These are phyloP conservation scores for Colletotrichum scovillei DNA, from an alignment of 2,329 filamentous ascomycete species.

Conservation along the genomic window DNA sequence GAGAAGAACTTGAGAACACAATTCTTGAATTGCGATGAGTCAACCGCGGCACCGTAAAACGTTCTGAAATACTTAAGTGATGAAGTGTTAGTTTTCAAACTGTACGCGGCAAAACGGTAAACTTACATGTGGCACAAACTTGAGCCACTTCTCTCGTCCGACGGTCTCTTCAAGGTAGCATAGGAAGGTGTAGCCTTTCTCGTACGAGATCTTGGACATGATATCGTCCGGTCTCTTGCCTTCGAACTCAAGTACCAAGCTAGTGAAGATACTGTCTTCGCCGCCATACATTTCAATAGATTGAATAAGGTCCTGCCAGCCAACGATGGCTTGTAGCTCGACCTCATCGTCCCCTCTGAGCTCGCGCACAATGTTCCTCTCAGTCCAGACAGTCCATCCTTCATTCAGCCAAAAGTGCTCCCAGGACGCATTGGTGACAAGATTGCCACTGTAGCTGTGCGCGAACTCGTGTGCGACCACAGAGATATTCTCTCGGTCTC, in stretches of 20 bases:
- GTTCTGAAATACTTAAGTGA: slow-evolving; percentile 9
- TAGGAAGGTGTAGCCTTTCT: slow-evolving; percentile 22
- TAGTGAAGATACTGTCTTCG: slow-evolving; percentile 5
- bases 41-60: slow-evolving; percentile 1
- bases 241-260: slow-evolving; percentile 8
- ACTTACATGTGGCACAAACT: slow-evolving; percentile 19
- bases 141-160: slow-evolving; percentile 14
- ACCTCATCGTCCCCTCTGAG: slow-evolving; percentile 15
- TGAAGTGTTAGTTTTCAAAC: not conserved
- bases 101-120: too few relatives aligned
- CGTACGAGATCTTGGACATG: slow-evolving; percentile 26
- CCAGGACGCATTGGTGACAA: slow-evolving; percentile 31
- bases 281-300: slow-evolving; percentile 12
- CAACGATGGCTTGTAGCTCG: slow-evolving; percentile 17
- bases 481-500: slow-evolving; percentile 1
- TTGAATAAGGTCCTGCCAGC: slow-evolving; percentile 22
- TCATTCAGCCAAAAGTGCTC: slow-evolving; percentile 33
- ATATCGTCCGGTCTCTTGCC: slow-evolving; percentile 17
- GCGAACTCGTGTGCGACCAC: slow-evolving; percentile 19
- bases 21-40: slow-evolving; percentile 8
- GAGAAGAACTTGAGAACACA: slow-evolving; percentile 14
- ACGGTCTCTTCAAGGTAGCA: slow-evolving; percentile 7
- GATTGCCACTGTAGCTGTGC: slow-evolving; percentile 33
- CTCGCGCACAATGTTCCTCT: slow-evolving; percentile 14
- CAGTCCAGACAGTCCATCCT: slow-evolving; percentile 22